Evolutionary conservation across 345 rosid genomes (phyloP), one percentile per base, ranked within the genome.

Genomic region (Gossypium australe): DNA sequence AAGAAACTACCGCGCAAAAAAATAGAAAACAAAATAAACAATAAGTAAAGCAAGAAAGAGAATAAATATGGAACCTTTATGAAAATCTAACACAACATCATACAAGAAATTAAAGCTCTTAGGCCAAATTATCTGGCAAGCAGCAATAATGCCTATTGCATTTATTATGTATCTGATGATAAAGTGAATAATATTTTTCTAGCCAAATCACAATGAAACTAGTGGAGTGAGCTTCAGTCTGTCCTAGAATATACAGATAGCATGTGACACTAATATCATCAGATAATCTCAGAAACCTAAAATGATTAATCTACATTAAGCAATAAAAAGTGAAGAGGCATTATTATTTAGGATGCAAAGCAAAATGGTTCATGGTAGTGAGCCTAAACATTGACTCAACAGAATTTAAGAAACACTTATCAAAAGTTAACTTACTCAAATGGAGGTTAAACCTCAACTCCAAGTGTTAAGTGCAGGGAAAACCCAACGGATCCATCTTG

Each of bases 401-500:
- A 75, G 13, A 75, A 52, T 38, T 6, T 17, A 61, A 52, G 66
- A 63, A 41, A 72, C 53, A 13, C 20, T 38, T 53, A 53, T 59
- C 29, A 25, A 67, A 77, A 13, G 63, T 56, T 76, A 48, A 84
- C 93, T 87, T 81, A 87, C 93, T 87, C 88, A 72, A 89, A 89
- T 22, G 89, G 89, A 76, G 86, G 86, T 70, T 87, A 90, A 80
- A 89, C 86, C 72, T 89, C 93, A 68, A 89, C 75, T 20, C 87
- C 84, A 78, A 87, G 84, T 3, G 90, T 89, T 49, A 89, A 73
- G 64, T 89, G 92, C 52, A 89, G 79, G 34, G 90, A 87, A 78
- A 78, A 83, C 69, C 78, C 82, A 55, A 80, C 77, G 52, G 76
- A 73, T 52, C 74, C 81, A 9, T 55, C 29, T 11, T 53, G 51